Conservation (phyloP, 2,329 filamentous ascomycete species). For the Fusarium kyushuense region DNA sequence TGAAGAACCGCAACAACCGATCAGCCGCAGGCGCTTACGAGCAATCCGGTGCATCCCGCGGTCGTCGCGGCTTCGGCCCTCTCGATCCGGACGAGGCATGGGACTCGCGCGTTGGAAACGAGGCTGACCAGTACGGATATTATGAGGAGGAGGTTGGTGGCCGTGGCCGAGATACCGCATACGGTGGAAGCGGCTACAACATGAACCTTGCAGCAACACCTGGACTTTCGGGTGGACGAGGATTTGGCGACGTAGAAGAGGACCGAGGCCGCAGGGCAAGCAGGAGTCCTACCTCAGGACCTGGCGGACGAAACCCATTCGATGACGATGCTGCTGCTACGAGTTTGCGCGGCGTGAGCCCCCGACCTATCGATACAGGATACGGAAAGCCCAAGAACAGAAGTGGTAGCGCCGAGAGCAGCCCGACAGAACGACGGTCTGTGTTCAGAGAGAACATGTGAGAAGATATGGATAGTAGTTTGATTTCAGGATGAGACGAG, state of each 20-base stretch:
- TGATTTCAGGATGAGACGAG: neutral
- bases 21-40: conserved; percentile 80
- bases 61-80: conserved; percentile 71
- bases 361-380: conserved; percentile 73
- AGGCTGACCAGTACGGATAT: conserved; percentile 76
- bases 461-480: conserved; percentile 17
- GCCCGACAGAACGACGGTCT: conserved; percentile 75
- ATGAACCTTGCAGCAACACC: conserved; percentile 61
- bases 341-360: conserved; percentile 79
- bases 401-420: conserved; percentile 60
- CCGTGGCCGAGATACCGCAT: conserved; percentile 49
- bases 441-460: conserved; percentile 78
- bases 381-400: conserved; percentile 47
- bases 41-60: conserved; percentile 61
- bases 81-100: conserved; percentile 88
- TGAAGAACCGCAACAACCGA: conserved; percentile 74
- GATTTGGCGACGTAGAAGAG: conserved; percentile 47
- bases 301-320: conserved; percentile 71
- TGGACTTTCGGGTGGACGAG: conserved; percentile 41
- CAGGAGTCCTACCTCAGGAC: conserved; percentile 55
- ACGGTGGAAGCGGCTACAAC: conserved; percentile 59
- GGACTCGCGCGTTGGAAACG: conserved; percentile 82
- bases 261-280: conserved; percentile 59
- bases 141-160: conserved; percentile 71
- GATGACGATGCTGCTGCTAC: conserved; percentile 75